Base-by-base conservation (phyloP, 176 grass and related monocot genomes). In the Tuctoria greenei region DNA sequence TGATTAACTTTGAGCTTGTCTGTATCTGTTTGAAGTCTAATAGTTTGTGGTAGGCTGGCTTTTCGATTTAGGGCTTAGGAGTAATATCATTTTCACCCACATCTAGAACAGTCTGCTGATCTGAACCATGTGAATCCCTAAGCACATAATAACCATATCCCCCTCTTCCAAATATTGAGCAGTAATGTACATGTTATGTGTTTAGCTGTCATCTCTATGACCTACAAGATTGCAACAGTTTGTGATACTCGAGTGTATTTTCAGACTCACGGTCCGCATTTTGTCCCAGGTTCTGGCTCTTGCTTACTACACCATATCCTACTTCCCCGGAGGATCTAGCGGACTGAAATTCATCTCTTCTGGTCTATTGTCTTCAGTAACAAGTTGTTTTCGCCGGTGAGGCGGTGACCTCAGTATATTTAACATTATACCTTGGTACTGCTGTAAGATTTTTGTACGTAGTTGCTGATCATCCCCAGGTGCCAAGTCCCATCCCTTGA, bases 311-410 rank as follows among this genome's bases (percentile, higher is more conserved):
- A 87, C 92, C 0, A 88, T 99, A 81, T 95, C 89, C 44, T 99
- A 99, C 66, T 99, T 99, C 77, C 95, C 95, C 44, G 95, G 91
- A 69, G 92, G 95, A 62, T 95, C 95, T 20, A 90, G 87, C 8
- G 95, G 95, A 50, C 39, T 99, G 55, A 95, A 88, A 61, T 99
- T 99, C 59, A 83, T 95, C 45, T 99, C 87, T 0, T 90, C 89
- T 27, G 72, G 86, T 76, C 74, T 99, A 8, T 61, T 84, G 57
- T 99, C 92, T 5, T 81, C 95, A 2, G 79, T 90, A 23, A 28
- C 84, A 9, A 95, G 86, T 82, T 80, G 75, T 73, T 90, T 95
- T 61, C 74, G 89, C 42, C 73, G 85, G 57, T 95, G 75, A 83
- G 89, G 37, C 73, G 85, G 57, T 95, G 75, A 83, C 25, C 11